Evolutionary conservation across 2,329 filamentous ascomycete genomes (phyloP), one percentile per base, ranked within the genome.

Genomic region (Sarocladium oryzae): DNA sequence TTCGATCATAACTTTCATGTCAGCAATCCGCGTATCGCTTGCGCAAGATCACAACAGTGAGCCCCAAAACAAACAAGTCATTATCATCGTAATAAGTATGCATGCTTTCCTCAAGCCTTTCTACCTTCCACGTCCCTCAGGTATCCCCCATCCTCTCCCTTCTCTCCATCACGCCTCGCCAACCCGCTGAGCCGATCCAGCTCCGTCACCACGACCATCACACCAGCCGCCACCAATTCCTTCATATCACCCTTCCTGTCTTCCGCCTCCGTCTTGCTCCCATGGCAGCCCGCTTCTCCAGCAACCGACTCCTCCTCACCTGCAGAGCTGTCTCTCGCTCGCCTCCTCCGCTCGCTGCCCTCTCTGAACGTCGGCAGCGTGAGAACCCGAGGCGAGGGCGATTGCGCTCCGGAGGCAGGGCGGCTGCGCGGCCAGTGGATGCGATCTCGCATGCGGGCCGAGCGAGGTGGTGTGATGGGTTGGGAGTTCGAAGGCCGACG

Each of bases 401-500:
- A 48, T 20, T 23, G 15, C 24, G 28, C 13, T 4, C 21, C 3
- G 7, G 43, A 48, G 26, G 43, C 15, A 23, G 26, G 43, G 10
- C 16, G 9, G 28, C 15, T 24, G 10, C 16, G 7, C 11, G 11
- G 6, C 26, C 8, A 48, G n/a, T n/a, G 43, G 4, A 48, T 32
- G 15, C 20, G 43, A 16, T 48, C 28, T 24, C 43, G 24, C n/a
- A 48, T 23, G 16, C 43, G 43, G 11, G 4, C 33, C 4, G 24
- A 48, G 11, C 43, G 43, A 2, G 43, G 43, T 13, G 43, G 43
- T 3, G 43, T 48, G 10, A 48, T 15, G 6, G 43, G 43, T 16
- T 48, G 43, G 16, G 43, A 33, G n/a, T 24, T 48, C 3, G 43
- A 48, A 8, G 43, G 43, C 5, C 43, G 43, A 7, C 43, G 43